Evolutionary conservation across 2,329 filamentous ascomycete species (phyloP), one percentile per base, ranked within the genome.

Genomic region (Sarocladium oryzae): DNA sequence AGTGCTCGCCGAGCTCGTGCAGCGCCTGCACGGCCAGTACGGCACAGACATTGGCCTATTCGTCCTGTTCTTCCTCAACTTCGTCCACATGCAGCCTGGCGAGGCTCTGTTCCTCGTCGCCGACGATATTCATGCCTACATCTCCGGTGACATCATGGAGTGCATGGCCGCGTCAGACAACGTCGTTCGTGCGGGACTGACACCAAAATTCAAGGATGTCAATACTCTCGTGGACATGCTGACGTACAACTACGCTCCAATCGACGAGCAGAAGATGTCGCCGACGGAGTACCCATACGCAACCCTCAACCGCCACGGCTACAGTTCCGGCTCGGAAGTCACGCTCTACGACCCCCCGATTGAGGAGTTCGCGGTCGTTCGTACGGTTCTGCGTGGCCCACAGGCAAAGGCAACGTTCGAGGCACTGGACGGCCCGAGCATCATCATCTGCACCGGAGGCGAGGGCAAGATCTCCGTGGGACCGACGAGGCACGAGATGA

Each of bases 91-190:
- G 13, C 74, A 86, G 48, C 82, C 91, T 1, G 93, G 93, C 50
- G 92, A 99, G 71, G 93, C 92, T 8, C 87, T 99, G 75, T 99
- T 97, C 72, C 78, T 99, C 32, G 89, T 89, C 61, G 93, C 93
- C 6, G 92, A 99, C 63, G 93, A 97, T 63, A 97, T 97, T 61
- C 93, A 99, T 67, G 93, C 93, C 46, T 99, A 99, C 68, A 72
- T 95, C 38, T 89, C 85, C 2, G 89, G 89, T 54, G 92, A 99
- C 63, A 96, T 99, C 59, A 90, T 99, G 66, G 93, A 99, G 71
- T 99, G 93, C 75, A 99, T 99, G 93, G 93, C 93, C 0, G 86
- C 89, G 8, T 95, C 89, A n/a, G 93, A 99, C 77, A 99, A 99
- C 58, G 93, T 99, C 32, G 91, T 99, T 49, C 89, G 93, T 52